Conservation (phyloP, 805 yeast genomes). For the Yarrowia sp. region DNA sequence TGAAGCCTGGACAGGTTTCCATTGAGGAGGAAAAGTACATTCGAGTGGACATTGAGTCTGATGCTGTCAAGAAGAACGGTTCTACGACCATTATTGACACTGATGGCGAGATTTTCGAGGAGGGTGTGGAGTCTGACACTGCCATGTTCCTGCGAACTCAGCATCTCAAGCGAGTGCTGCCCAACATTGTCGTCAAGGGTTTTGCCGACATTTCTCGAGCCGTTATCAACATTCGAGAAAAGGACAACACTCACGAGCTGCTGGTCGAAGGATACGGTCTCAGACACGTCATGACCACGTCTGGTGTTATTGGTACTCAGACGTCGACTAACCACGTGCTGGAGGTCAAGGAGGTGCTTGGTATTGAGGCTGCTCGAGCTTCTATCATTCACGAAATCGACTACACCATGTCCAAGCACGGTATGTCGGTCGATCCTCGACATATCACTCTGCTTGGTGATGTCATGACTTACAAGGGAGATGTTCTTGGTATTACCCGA, state of each 20-base stretch:
- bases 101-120: slow-evolving; percentile 30
- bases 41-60: slow-evolving; percentile 57
- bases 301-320: slow-evolving; percentile 86
- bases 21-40: slow-evolving; percentile 64
- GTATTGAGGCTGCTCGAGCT: slow-evolving; percentile 96
- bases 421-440: slow-evolving; percentile 99
- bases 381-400: slow-evolving; percentile 93
- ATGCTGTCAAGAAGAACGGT: slow-evolving; percentile 47
- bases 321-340: slow-evolving; percentile 90
- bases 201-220: slow-evolving; percentile 89
- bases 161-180: slow-evolving; percentile 78
- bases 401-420: slow-evolving; percentile 97
- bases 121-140: slow-evolving; percentile 40
- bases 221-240: slow-evolving; percentile 87
- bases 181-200: slow-evolving; percentile 89
- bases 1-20: slow-evolving; percentile 66
- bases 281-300: slow-evolving; percentile 94
- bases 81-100: slow-evolving; percentile 43
- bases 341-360: slow-evolving; percentile 84
- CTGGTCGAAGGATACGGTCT: slow-evolving; percentile 97
- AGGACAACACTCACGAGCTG: slow-evolving; percentile 76
- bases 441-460: slow-evolving; percentile 96
- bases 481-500: slow-evolving; percentile 95
- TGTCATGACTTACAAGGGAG: slow-evolving; percentile 98
- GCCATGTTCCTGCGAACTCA: slow-evolving; percentile 86